Evolutionary conservation across 1,139 yeast species (phyloP), one percentile per base, ranked within the genome.

Genomic region (Sugiyamaella neomexicana): DNA sequence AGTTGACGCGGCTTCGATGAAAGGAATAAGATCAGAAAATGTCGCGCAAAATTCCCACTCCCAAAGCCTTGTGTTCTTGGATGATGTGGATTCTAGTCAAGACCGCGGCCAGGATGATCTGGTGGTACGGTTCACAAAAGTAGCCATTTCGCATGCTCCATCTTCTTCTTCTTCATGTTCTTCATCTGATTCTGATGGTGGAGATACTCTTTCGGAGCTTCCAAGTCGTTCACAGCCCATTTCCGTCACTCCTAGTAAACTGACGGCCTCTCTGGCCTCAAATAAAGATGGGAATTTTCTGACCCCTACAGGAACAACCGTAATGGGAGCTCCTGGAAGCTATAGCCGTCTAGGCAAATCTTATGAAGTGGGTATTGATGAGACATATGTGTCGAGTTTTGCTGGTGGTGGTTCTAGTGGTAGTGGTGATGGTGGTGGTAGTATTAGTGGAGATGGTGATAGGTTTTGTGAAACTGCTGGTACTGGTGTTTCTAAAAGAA

Each of bases 291-390:
- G 29, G 5, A 46, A 40, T n/a, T 32, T 31, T 16, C 16, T 15
- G 13, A 42, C 49, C 8, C 65, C 71, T 1, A 72, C 71, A n/a
- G n/a, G n/a, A n/a, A n/a, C n/a, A n/a, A n/a, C n/a, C n/a, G n/a
- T n/a, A n/a, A n/a, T n/a, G 5, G 74, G 75, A 5, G 66, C 68
- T 53, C 5, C 25, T 20, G 25, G 25, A 3, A 63, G 74, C 51
- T 73, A 71, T 48, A 65, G 71, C n/a, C 68, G 80, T 50, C 65
- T 75, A 8, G 82, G 82, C 1, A 68, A 74, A 5, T 76, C 82
- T 1, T 75, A 76, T 57, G 79, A 78, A 57, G 78, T 80, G 27
- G 78, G 75, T 6, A 71, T 80, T 40, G 78, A 74, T 17, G 58
- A 61, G 36, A 64, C 67, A 31, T 72, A 69, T 53, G 65, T 71